Percentiles rank a stretch among this genome's conserved stretches.
Evolutionary conservation across 768 basidiomycete genomes (phyloP).

Genomic region (Trametes maxima): DNA sequence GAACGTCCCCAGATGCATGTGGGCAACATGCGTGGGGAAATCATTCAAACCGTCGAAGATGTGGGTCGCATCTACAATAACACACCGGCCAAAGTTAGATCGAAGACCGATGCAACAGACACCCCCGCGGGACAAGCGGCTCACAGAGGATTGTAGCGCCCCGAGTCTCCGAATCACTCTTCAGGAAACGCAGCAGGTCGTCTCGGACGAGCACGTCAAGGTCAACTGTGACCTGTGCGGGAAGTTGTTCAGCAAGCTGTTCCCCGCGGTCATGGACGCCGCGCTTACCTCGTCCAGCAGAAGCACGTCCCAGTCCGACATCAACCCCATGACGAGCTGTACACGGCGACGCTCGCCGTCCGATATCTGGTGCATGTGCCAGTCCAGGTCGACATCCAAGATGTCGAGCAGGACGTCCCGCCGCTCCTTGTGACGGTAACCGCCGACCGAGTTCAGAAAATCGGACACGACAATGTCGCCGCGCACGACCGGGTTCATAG

Average conservation of each 20-base stretch:
- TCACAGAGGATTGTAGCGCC: conserved; percentile 87
- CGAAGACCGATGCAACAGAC: neutral
- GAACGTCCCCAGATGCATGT: conserved; percentile 85
- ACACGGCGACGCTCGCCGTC: conserved; percentile 94
- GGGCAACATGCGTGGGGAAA: conserved; percentile 94
- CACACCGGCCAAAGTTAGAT: neutral
- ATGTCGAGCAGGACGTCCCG: conserved; percentile 87
- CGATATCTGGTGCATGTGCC: conserved; percentile 95
- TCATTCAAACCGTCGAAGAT: conserved; percentile 90
- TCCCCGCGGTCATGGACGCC: neutral
- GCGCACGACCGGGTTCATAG: conserved; percentile 95
- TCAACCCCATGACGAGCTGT: conserved; percentile 94
- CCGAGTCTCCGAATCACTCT: conserved; percentile 74
- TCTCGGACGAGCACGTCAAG: conserved; percentile 94
- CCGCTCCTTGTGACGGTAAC: conserved; percentile 89
- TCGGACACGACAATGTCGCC: conserved; percentile 90
- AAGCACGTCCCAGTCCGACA: conserved; percentile 92
- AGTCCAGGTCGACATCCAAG: conserved; percentile 92
- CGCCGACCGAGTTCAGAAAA: conserved; percentile 97
- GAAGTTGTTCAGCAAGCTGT: neutral
- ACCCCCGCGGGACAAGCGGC: conserved; percentile 25
- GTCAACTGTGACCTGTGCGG: conserved; percentile 86
- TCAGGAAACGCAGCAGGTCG: conserved; percentile 87
- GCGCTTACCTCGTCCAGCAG: conserved; percentile 86
- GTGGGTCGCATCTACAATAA: conserved; percentile 84